Evolutionary conservation across 805 yeast genomes (phyloP), one percentile per base, ranked within the genome.

Genomic region (Candida koratica): DNA sequence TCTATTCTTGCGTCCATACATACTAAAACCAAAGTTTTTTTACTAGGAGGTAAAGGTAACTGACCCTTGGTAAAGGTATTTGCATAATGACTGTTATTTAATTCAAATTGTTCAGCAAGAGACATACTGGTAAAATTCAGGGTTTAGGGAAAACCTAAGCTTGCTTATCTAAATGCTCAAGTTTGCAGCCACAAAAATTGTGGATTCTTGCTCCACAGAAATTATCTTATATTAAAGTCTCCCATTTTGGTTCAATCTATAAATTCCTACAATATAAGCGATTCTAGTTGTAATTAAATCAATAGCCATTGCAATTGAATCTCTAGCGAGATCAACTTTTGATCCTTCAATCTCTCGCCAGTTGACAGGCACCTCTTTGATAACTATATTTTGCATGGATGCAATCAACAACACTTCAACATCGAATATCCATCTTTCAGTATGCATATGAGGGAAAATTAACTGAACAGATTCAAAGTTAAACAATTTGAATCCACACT

Each of bases 281-380:
- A 87, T 58, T 49, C 98, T 72, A 28, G 94, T 90, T 13, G 87
- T 88, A 25, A 93, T 84, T 59, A 93, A 68, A 56, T 93, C 98
- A 28, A 85, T 73, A 11, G 97, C 97, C 98, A 93, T 93, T 40
- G 74, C 78, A 42, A 93, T 77, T 38, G 90, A 80, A 59, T 90
- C 98, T 46, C 84, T 72, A 6, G 97, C 96, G 41, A 93, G 69
- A 51, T 82, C 96, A 60, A 93, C 83, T 60, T 93, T 93, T 28
- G 95, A 84, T 0, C 98, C 98, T 48, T 76, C 94, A 29, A 93
- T 93, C 60, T 93, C 98, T 60, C 88, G 96, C 98, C 98, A 93
- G 42, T 83, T 83, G 25, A 93, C 86, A 7, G 96, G 79, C 13
- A 89, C 75, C 63, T 93, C 98, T 34, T 61, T 64, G 31, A 89